Evolutionary conservation across 176 grass and related monocot genomes (phyloP).

Genomic region (Oryza rufipogon): DNA sequence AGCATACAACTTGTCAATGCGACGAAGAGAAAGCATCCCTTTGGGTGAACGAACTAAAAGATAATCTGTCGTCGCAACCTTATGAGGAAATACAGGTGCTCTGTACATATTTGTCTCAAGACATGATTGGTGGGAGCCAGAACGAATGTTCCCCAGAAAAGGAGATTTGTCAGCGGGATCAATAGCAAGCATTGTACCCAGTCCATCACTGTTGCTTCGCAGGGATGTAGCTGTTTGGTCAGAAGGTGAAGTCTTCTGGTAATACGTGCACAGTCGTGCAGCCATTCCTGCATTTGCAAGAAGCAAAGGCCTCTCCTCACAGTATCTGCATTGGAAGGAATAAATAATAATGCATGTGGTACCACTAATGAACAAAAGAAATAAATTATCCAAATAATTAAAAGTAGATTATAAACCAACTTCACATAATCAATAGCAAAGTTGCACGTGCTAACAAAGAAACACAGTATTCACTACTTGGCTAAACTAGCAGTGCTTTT

Average conservation of each 20-base stretch:
- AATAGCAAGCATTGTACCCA: conserved; percentile 78
- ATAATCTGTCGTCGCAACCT: conserved; percentile 78
- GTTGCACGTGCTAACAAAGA: not conserved
- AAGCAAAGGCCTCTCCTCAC: conserved; percentile 94
- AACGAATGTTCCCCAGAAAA: conserved; percentile 82
- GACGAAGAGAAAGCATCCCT: conserved; percentile 82
- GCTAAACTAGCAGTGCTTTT: conserved; percentile 16
- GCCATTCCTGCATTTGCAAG: conserved; percentile 94
- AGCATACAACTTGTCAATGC: conserved; percentile 81
- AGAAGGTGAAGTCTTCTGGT: conserved; percentile 75
- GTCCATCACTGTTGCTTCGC: conserved; percentile 58
- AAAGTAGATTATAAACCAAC: conserved; percentile 15
- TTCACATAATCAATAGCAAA: conserved; percentile 4
- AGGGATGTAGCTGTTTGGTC: conserved; percentile 72
- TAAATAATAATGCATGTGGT: conserved; percentile 19
- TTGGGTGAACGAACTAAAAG: conserved; percentile 89
- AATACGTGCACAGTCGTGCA: conserved; percentile 92
- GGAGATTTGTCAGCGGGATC: conserved; percentile 91
- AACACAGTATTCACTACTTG: conserved; percentile 25
- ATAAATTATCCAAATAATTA: conserved; percentile 27
- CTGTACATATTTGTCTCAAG: conserved; percentile 95
- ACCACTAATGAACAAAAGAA: conserved; percentile 26
- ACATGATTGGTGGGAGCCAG: conserved; percentile 77
- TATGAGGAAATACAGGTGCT: conserved; percentile 90
- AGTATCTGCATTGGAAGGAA: conserved; percentile 64